Evolutionary conservation across 148 eudicot genomes (phyloP).

Genomic region (Salicornia ramosissima): DNA sequence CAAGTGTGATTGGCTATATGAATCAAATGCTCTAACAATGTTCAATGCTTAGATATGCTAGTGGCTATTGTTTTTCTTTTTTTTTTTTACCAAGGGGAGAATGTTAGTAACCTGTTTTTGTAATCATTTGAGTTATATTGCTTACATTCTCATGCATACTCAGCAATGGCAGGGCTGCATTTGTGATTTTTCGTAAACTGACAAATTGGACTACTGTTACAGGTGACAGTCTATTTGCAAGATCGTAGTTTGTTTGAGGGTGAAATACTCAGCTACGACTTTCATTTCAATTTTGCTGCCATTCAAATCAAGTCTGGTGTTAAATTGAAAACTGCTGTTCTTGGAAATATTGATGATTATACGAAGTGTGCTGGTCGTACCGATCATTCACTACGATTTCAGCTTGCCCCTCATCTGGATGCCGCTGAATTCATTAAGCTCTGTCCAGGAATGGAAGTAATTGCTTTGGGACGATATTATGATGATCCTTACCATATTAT

Average conservation of each 20-base stretch:
- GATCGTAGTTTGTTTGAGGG: slow-evolving; percentile 12
- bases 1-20: no score
- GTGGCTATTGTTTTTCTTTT: not conserved
- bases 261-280: slow-evolving; percentile 13
- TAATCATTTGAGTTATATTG: not conserved
- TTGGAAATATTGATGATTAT: slow-evolving; percentile 13
- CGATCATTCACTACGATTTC: not conserved
- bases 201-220: not conserved
- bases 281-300: slow-evolving; percentile 19
- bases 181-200: not conserved
- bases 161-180: not conserved
- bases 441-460: not conserved
- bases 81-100: not conserved
- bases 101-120: not conserved
- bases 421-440: not conserved
- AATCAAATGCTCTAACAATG: no score
- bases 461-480: slow-evolving; percentile 20
- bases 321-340: slow-evolving; percentile 5
- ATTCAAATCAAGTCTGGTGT: slow-evolving; percentile 5
- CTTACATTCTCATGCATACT: not conserved
- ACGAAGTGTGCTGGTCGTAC: not conserved
- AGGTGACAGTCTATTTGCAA: slow-evolving; percentile 9
- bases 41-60: not conserved
- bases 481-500: slow-evolving; percentile 15
- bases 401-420: slow-evolving; percentile 14